Evolutionary conservation across 169 alveolate genomes (phyloP).

Genomic region (Plasmodium knowlesi): DNA sequence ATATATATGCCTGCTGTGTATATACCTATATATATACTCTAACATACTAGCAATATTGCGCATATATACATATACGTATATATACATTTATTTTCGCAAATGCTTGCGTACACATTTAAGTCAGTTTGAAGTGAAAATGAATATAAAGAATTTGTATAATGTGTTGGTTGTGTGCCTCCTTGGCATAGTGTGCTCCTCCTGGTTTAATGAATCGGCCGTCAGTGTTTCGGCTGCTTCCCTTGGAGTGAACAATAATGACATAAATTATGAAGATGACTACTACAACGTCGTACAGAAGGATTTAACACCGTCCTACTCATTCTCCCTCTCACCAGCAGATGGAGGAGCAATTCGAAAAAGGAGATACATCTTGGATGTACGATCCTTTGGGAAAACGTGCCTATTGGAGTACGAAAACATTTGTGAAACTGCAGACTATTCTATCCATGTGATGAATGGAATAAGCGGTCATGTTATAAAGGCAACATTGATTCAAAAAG

Average conservation of each 20-base stretch:
- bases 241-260: not conserved
- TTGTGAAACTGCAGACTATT: slow-evolving; percentile 36
- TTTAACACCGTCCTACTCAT: not conserved
- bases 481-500: slow-evolving; percentile 49
- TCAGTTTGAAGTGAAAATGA: slow-evolving; percentile 8
- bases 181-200: slow-evolving; percentile 34
- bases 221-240: not conserved
- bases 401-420: slow-evolving; percentile 16
- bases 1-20: not conserved
- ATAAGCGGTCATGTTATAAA: slow-evolving; percentile 19
- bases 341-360: not conserved
- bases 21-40: not conserved
- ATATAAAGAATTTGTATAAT: not conserved
- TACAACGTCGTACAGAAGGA: not conserved
- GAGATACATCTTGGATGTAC: slow-evolving; percentile 20
- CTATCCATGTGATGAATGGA: slow-evolving; percentile 40
- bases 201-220: not conserved
- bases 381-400: slow-evolving; percentile 50
- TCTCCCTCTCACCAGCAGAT: not conserved
- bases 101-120: slow-evolving; percentile 1
- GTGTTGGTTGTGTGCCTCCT: slow-evolving; percentile 25
- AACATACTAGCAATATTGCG: not conserved
- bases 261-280: not conserved
- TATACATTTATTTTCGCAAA: not conserved
- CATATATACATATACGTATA: not conserved